Evolutionary conservation across 768 basidiomycete genomes (phyloP), one percentile per base, ranked within the genome.

Genomic region (Clitopilus hobsonii): DNA sequence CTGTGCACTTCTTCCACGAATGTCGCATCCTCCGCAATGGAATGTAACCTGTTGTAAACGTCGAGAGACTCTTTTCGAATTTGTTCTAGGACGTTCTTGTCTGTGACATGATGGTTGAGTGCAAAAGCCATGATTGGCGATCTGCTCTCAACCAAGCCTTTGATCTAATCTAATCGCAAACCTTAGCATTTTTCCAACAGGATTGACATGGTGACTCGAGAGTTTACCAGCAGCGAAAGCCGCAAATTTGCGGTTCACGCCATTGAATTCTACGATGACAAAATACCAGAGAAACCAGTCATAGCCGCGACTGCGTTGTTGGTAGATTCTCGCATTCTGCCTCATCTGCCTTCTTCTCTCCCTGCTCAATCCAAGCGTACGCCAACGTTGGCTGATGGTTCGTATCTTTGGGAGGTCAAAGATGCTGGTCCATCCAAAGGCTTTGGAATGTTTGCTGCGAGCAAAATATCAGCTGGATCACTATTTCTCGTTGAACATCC

Each of bases 11-110:
- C 47, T 16, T 56, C 53, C 27, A 98, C 86, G 61, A 95, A 98
- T 0, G 56, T 58, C 14, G 86, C 76, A 61, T 98, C 96, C 54
- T 89, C 82, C 3, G 76, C 75, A 54, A 98, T 89, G 6, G 94
- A 96, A 59, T 91, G 92, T 1, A 98, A 66, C 7, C 96, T 86
- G 64, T 94, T 94, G 75, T 83, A 95, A 22, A 94, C 74, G 66
- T 93, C 91, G 22, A 85, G 68, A 3, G 85, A 84, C 59, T 90
- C 87, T 59, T 76, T 83, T 8, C 88, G 81, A 28, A 91, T 73
- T 49, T 81, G 72, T 5, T 75, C 73, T 36, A 87, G 67, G 16
- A 73, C 64, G 45, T 53, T 45, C 22, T 45, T 45, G 22, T 6
- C 41, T 11, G 41, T 45, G 41, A 2, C n/a, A 45, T 45, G 41